Conservation (phyloP, 2,329 filamentous ascomycete species). For the Claviceps sp. region DNA sequence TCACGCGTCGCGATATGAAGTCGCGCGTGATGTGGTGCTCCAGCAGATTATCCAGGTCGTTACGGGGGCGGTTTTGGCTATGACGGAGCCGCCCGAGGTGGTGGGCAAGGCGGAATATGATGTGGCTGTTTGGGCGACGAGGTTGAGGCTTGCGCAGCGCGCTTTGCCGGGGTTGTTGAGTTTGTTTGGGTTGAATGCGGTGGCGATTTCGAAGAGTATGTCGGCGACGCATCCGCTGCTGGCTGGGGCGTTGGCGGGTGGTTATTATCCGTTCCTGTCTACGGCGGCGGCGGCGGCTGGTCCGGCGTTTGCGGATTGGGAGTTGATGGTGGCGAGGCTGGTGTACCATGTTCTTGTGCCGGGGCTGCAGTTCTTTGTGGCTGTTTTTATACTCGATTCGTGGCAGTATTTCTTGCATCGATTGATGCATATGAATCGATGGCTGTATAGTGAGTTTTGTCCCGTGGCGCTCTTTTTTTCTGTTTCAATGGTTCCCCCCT, state of each 20-base stretch:
- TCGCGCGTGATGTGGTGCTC: slow-evolving; percentile 78
- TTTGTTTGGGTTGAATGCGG: slow-evolving; percentile 62
- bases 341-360: slow-evolving; percentile 75
- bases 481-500: too few species aligned
- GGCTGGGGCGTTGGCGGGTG: slow-evolving; percentile 64
- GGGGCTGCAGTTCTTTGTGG: slow-evolving; percentile 60
- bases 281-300: slow-evolving; percentile 44
- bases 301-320: slow-evolving; percentile 74
- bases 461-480: background rate
- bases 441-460: slow-evolving; percentile 69
- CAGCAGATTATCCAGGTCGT: slow-evolving; percentile 83
- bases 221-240: slow-evolving; percentile 57
- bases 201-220: slow-evolving; percentile 62
- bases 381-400: slow-evolving; percentile 69
- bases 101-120: slow-evolving; percentile 73
- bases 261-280: slow-evolving; percentile 61
- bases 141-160: slow-evolving; percentile 65
- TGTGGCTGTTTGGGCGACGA: slow-evolving; percentile 76
- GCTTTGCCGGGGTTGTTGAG: slow-evolving; percentile 61
- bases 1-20: slow-evolving; percentile 71
- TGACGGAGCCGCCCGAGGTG: slow-evolving; percentile 61
- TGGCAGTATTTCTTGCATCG: slow-evolving; percentile 99
- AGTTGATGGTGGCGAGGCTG: slow-evolving; percentile 56
- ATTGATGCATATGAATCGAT: slow-evolving; percentile 93
- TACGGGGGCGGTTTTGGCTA: slow-evolving; percentile 52